These are phyloP conservation scores for Guillardia theta DNA, from an alignment of 78 protist species.

Conservation along the genomic window DNA sequence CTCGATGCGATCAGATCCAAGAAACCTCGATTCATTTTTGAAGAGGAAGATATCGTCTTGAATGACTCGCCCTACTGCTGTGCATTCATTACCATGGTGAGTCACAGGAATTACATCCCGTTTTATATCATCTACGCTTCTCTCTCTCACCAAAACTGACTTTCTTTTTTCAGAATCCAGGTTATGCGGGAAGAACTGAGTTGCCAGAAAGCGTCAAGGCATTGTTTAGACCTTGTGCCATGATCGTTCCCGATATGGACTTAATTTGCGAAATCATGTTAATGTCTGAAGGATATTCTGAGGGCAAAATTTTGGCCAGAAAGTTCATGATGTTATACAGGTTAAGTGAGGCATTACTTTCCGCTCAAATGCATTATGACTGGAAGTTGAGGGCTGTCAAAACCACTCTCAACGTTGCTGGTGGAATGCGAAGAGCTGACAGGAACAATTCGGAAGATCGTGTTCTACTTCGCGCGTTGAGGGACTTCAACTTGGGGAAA, in stretches of 20 bases:
- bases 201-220: constrained; percentile 77
- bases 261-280: constrained; percentile 69
- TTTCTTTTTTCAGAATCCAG: too few relatives aligned
- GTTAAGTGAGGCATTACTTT: constrained; percentile 55
- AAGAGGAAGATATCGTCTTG: constrained; percentile 37
- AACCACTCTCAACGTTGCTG: constrained; percentile 84
- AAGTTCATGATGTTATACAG: constrained; percentile 82
- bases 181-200: constrained; percentile 90
- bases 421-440: constrained; percentile 80
- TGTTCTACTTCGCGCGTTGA: constrained; percentile 78
- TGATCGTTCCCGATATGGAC: constrained; percentile 70
- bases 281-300: constrained; percentile 40
- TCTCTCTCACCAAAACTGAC: neutral
- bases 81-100: constrained; percentile 88
- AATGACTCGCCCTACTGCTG: constrained; percentile 53
- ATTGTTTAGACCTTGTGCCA: constrained; percentile 64
- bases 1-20: constrained; percentile 67
- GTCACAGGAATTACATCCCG: too few relatives aligned
- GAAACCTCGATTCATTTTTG: constrained; percentile 46
- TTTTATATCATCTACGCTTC: constrained; percentile 52
- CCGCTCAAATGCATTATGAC: constrained; percentile 84
- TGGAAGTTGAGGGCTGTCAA: constrained; percentile 94
- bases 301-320: constrained; percentile 57
- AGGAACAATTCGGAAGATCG: constrained; percentile 68
- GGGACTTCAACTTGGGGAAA: constrained; percentile 86